Percentiles rank a stretch among this genome's conserved stretches.
phyloP scores from a whole-genome alignment of 345 rosid genomes.

The sweet orange (Citrus sinensis) region DVS_A1.0 CM039165.1:38403501-38404000 shows the following conservation, averaged over 20 bases:
- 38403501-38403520: slow-evolving; percentile 93
- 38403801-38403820: background rate
- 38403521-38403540: slow-evolving; percentile 93
- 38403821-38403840: background rate
- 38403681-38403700: background rate
- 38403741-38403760: background rate
- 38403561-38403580: slow-evolving; percentile 73
- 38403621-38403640: background rate
- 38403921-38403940: background rate
- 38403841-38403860: background rate
- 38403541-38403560: slow-evolving; percentile 79
- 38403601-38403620: background rate
- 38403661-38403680: background rate
- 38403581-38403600: slow-evolving; percentile 8
- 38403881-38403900: background rate
- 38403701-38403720: background rate
- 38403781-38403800: background rate
- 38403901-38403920: background rate
- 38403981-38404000: background rate
- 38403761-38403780: background rate
- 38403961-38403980: background rate
- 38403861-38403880: background rate
- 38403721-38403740: background rate
- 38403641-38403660: background rate
- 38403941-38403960: background rate